Conservation (phyloP, 2,329 filamentous ascomycete species). For the Myriosclerotinia scirpicola region DNA sequence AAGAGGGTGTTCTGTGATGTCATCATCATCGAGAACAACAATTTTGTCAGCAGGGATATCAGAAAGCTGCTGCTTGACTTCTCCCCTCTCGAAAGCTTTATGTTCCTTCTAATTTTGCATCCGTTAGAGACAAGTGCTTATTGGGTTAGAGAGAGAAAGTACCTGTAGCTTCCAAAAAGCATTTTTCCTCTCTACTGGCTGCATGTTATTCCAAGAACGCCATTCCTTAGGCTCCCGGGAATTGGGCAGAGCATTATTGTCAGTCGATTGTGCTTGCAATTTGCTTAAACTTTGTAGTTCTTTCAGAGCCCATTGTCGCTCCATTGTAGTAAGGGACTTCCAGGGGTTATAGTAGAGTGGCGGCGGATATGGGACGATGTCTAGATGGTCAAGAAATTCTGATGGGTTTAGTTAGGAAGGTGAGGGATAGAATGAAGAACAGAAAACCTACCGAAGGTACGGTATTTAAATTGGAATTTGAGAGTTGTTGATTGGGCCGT, state of each 20-base stretch:
- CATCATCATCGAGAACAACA: constrained; percentile 6
- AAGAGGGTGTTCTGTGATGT: not conserved
- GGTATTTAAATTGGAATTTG: not conserved
- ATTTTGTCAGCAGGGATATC: not conserved
- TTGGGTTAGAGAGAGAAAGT: not conserved
- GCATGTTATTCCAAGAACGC: constrained; percentile 19
- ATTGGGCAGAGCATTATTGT: not conserved
- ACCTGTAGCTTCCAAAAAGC: constrained; percentile 22
- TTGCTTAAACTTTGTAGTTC: constrained; percentile 11
- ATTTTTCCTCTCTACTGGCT: not conserved
- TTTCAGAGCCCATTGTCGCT: constrained; percentile 10
- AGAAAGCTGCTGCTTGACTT: not conserved
- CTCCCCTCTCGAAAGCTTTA: not conserved
- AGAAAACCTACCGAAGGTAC: not conserved
- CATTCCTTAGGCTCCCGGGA: constrained; percentile 5
- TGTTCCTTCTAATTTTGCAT: not conserved
- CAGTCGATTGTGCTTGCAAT: not conserved
- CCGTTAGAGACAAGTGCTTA: not conserved
- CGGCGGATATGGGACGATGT: constrained; percentile 7
- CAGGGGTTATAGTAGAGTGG: constrained; percentile 19
- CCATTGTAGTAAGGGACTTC: not conserved
- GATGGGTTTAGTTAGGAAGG: not conserved
- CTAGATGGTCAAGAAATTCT: constrained; percentile 15
- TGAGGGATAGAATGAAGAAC: not conserved
- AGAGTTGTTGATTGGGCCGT: not conserved